Evolutionary conservation across 805 yeast species (phyloP), one percentile per base, ranked within the genome.

Genomic region (Ogataea corticis): DNA sequence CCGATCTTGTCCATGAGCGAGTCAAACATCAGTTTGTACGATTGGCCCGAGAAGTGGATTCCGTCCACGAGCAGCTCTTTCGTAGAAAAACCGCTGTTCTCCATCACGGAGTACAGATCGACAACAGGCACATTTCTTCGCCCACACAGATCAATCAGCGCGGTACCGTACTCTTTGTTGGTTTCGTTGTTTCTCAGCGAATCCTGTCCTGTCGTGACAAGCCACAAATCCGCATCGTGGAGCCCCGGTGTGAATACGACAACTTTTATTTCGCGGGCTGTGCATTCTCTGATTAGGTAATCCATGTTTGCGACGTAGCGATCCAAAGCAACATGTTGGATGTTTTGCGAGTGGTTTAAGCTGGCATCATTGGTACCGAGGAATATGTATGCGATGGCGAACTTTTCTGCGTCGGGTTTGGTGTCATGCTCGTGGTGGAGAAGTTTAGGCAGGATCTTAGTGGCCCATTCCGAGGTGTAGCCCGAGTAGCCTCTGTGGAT

Each of bases 311-410:
- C 64, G 16, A 62, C 46, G 58, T 66, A 87, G 45, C 73, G 67
- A 0, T 63, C 74, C 3, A 83, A 15, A 1, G 79, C 76, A 10
- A 87, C 87, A 39, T 54, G 61, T 41, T 58, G 65, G 2, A 41
- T 47, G 33, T 56, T 55, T 51, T 76, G 80, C 1, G 59, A 69
- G 7, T 63, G 65, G 10, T 38, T 41, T 2, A 19, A 11, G 7
- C 67, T 51, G 3, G 77, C 72, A 62, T 90, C 97, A 58, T 90
- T 90, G 12, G 96, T 77, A 3, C 97, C 97, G 55, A 87, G 80
- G 59, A 85, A 89, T 2, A 89, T 67, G 10, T 82, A 78, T 47
- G 80, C 70, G 10, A 65, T 35, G 33, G 55, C 56, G 41, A 79
- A 66, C 46, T 64, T 60, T 31, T 65, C 59, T 3, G 49, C 52